A percentile compares a stretch with the other conserved stretches of the same genome.
Evolutionary conservation across 2,329 filamentous ascomycete genomes (phyloP).

Genomic region (Penicillium sp.): DNA sequence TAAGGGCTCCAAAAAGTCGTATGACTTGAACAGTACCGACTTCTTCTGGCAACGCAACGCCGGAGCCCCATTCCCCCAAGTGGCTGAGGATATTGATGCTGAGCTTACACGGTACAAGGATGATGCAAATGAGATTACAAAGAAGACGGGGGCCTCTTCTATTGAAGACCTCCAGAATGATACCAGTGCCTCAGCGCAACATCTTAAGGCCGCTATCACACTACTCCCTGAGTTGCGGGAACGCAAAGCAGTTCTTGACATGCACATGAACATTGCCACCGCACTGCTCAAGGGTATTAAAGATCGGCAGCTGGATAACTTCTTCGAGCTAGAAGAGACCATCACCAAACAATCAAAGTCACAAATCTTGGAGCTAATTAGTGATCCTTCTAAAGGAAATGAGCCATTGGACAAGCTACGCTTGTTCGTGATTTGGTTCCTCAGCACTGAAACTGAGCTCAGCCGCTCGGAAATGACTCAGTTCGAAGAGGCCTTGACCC

Average conservation of each 20-base stretch:
- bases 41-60: slow-evolving; percentile 98
- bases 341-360: slow-evolving; percentile 87
- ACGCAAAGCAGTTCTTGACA: slow-evolving; percentile 87
- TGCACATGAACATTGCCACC: slow-evolving; percentile 98
- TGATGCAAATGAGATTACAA: slow-evolving; percentile 89
- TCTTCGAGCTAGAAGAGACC: slow-evolving; percentile 91
- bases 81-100: slow-evolving; percentile 91
- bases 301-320: slow-evolving; percentile 90
- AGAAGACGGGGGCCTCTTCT: slow-evolving; percentile 87
- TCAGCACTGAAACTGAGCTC: slow-evolving; percentile 89
- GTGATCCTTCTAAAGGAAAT: slow-evolving; percentile 75
- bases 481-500: slow-evolving; percentile 79
- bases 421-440: slow-evolving; percentile 93
- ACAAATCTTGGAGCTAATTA: slow-evolving; percentile 84
- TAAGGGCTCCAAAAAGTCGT: slow-evolving; percentile 79
- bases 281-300: slow-evolving; percentile 81
- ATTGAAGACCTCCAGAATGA: slow-evolving; percentile 92
- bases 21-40: slow-evolving; percentile 84
- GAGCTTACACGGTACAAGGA: slow-evolving; percentile 95
- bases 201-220: slow-evolving; percentile 93
- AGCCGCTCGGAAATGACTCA: slow-evolving; percentile 76
- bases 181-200: slow-evolving; percentile 82
- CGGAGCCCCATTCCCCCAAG: slow-evolving; percentile 85
- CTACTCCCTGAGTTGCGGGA: slow-evolving; percentile 87
- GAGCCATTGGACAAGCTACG: slow-evolving; percentile 85